phyloP scores from a whole-genome alignment of 2,329 filamentous ascomycete genomes.

The Drechslerella dactyloides region DNA sequence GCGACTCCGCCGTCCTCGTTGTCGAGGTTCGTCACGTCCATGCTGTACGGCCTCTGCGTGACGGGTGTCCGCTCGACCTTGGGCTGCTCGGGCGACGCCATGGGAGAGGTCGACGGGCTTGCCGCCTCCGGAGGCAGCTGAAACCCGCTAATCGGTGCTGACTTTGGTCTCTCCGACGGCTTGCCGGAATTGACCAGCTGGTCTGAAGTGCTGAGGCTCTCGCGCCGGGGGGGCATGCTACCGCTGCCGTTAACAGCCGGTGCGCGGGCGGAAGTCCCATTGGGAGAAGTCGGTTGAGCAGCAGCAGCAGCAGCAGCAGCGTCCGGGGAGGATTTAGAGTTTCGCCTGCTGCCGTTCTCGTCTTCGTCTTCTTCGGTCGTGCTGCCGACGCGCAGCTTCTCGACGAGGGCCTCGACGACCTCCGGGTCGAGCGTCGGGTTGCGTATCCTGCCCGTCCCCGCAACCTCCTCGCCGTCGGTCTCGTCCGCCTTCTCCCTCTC shows the following conservation, averaged over 20 bases:
- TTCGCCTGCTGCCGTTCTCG: slow-evolving; percentile 8
- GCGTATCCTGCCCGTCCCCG: slow-evolving; percentile 23
- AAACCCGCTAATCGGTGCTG: slow-evolving; percentile 35
- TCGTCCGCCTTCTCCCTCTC: slow-evolving; percentile 11
- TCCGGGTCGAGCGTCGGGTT: slow-evolving; percentile 43
- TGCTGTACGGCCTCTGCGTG: slow-evolving; percentile 33
- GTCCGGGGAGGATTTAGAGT: slow-evolving; percentile 14
- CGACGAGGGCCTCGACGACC: slow-evolving; percentile 41
- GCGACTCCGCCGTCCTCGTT: slow-evolving; percentile 25
- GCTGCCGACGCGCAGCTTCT: slow-evolving; percentile 46
- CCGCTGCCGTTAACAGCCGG: slow-evolving; percentile 27
- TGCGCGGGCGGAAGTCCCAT: slow-evolving; percentile 12
- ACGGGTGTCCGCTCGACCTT: slow-evolving; percentile 2
- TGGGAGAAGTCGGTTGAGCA: slow-evolving; percentile 4
- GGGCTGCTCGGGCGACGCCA: neutral
- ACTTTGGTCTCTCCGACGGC: slow-evolving; percentile 45
- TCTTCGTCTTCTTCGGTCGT: slow-evolving; percentile 47
- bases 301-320: no score
- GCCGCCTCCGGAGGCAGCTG: slow-evolving; percentile 15
- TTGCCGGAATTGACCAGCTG: slow-evolving; percentile 49
- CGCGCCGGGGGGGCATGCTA: slow-evolving; percentile 24
- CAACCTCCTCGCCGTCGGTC: slow-evolving; percentile 35
- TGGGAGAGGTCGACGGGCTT: slow-evolving; percentile 7
- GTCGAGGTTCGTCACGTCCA: slow-evolving; percentile 35
- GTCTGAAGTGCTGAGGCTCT: slow-evolving; percentile 29